Base-by-base conservation (phyloP, 2,329 filamentous ascomycete species). In the Pseudopyrenochaeta lycopersici region DNA sequence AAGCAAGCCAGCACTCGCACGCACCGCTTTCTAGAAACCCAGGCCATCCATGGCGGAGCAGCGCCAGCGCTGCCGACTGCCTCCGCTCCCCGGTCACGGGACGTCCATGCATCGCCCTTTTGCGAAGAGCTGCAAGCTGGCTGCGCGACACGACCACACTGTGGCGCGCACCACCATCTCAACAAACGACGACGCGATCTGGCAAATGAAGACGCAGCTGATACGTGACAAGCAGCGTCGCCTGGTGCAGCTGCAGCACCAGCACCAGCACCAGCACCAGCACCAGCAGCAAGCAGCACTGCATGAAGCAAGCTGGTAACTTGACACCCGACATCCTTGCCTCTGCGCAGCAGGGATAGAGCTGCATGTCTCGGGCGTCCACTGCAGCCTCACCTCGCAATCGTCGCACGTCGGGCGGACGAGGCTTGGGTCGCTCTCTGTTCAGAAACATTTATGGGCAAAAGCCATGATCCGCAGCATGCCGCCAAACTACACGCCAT, bases 231-330 rank as follows among this genome's bases (percentile, higher is more conserved):
- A 39, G 43, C 50, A 54, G 33, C 51, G 31, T 46, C 53, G 54
- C 55, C 47, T 53, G 59, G 44, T 53, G 62, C 60, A 58, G 55
- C 56, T 54, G 64, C 61, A 56, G 60, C 60, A 54, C 33, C 46
- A 30, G 31, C 18, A 23, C 39, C 51, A n/a, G n/a, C n/a, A n/a
- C n/a, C n/a, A 27, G 23, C 23, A 27, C n/a, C n/a, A 27, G 23
- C 23, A 27, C 23, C 23, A 27, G 4, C 23, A 27, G 49, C 40
- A 49, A 23, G n/a, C 38, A 43, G 49, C 52, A 44, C 54, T 63
- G 58, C 58, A 53, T 44, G 32, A 51, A 15, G 49, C 55, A 49
- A 46, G 56, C 54, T 49, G 58, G 40, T 57, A 46, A 47, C 43
- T 53, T 41, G 23, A 46, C 44, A 48, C 45, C n/a, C 45, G 49